These are phyloP conservation scores for Astraeus odoratus DNA, from an alignment of 768 basidiomycete genomes.

Conservation along the genomic window DNA sequence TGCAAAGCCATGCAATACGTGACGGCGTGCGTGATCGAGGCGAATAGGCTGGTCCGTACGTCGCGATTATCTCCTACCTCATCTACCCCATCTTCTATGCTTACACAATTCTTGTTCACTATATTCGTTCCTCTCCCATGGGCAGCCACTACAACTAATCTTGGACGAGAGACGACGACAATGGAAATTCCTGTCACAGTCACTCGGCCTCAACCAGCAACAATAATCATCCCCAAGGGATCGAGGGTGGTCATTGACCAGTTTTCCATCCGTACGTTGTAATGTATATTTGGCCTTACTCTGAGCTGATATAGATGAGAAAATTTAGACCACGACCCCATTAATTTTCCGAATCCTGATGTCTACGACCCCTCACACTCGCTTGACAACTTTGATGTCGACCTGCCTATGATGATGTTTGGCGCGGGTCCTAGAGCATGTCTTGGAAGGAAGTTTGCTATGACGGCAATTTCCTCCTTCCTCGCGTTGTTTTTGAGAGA, in stretches of 20 bases:
- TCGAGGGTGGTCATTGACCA: conserved; percentile 15
- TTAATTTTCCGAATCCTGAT: conserved; percentile 27
- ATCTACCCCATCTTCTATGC: neutral
- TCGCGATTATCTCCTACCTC: neutral
- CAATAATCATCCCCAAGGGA: neutral
- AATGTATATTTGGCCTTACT: too few species aligned
- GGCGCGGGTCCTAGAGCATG: conserved; percentile 39
- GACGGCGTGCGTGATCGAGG: neutral
- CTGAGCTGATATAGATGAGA: too few species aligned
- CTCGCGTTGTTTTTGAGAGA: conserved; percentile 43
- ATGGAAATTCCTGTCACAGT: conserved; percentile 14
- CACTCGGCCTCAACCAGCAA: conserved; percentile 6
- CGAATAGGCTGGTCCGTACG: neutral
- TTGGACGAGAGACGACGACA: conserved; percentile 15
- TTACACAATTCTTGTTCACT: too few species aligned
- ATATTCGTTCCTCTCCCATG: too few species aligned
- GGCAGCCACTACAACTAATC: conserved; percentile 16
- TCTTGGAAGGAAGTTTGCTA: conserved; percentile 46
- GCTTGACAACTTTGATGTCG: conserved; percentile 11
- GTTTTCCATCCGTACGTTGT: conserved; percentile 17
- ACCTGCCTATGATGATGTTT: neutral
- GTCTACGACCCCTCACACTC: conserved; percentile 29
- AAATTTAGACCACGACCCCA: conserved; percentile 27
- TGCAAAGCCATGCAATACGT: neutral
- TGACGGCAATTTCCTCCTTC: conserved; percentile 42